These are phyloP conservation scores for Avicennia marina DNA, from an alignment of 257 asterid species.

Conservation along the genomic window DNA sequence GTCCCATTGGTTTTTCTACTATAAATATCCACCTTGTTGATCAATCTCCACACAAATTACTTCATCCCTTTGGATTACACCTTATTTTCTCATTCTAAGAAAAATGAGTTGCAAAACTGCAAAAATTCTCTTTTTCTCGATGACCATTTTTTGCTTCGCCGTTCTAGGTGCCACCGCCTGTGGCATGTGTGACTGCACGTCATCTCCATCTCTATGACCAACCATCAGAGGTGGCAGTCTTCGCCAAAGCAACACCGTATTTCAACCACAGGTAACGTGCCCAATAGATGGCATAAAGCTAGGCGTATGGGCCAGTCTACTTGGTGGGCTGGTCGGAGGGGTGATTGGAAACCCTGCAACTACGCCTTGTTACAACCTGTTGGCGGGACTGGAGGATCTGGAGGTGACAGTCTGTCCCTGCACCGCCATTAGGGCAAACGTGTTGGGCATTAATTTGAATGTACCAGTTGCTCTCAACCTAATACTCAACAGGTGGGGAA, in stretches of 20 bases:
- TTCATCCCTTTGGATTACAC: no score
- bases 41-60: no score
- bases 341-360: conserved; percentile 23
- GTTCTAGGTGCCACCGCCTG: neutral
- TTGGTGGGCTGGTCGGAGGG: conserved; percentile 20
- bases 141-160: neutral
- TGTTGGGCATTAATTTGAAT: conserved; percentile 22
- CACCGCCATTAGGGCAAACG: conserved; percentile 27
- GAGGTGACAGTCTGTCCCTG: conserved; percentile 33
- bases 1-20: no score
- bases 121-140: no score
- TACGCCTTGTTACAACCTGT: conserved; percentile 25
- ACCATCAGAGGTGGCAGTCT: no score
- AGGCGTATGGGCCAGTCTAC: conserved; percentile 28
- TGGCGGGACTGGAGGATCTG: conserved; percentile 21
- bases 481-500: conserved; percentile 24
- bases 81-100: no score
- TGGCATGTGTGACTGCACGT: neutral
- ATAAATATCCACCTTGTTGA: no score
- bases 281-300: conserved; percentile 24
- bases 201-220: no score
- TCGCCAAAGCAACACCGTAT: no score
- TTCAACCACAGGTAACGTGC: conserved; percentile 10
- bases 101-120: no score
- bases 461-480: conserved; percentile 19